Conservation (phyloP, 805 yeast genomes). For the Yarrowia divulgata region DNA sequence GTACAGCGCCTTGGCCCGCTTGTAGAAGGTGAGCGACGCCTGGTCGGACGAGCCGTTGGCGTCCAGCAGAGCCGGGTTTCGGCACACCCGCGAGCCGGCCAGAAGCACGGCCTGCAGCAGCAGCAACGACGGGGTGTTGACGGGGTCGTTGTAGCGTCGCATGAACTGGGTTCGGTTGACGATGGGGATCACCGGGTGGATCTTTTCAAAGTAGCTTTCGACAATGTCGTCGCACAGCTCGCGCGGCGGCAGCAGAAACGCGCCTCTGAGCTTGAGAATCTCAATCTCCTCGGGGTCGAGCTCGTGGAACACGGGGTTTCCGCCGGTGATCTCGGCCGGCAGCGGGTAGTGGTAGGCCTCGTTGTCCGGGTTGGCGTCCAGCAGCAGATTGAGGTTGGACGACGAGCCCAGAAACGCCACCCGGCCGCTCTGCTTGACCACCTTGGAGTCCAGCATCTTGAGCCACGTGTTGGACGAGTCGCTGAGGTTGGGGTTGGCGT, state of each 20-base stretch:
- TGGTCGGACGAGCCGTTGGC: slow-evolving; percentile 56
- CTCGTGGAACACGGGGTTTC: slow-evolving; percentile 47
- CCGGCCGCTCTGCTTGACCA: slow-evolving; percentile 44
- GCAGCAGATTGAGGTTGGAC: slow-evolving; percentile 58
- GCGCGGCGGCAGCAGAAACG: slow-evolving; percentile 70
- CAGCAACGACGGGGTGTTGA: slow-evolving; percentile 66
- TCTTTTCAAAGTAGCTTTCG: slow-evolving; percentile 64
- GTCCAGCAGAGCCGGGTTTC: slow-evolving; percentile 61
- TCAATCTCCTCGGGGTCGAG: slow-evolving; percentile 69
- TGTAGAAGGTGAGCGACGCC: slow-evolving; percentile 66
- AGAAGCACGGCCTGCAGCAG: slow-evolving; percentile 73
- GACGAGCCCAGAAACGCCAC: slow-evolving; percentile 63
- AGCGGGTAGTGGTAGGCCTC: slow-evolving; percentile 55
- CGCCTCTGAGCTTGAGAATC: slow-evolving; percentile 68
- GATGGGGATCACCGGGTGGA: slow-evolving; percentile 75
- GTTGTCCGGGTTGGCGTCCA: slow-evolving; percentile 54
- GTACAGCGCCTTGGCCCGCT: slow-evolving; percentile 76
- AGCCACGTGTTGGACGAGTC: slow-evolving; percentile 39
- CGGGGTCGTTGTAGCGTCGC: slow-evolving; percentile 61
- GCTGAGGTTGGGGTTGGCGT: slow-evolving; percentile 33
- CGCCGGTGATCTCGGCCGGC: slow-evolving; percentile 42
- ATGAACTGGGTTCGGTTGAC: slow-evolving; percentile 68
- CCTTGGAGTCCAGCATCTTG: slow-evolving; percentile 32
- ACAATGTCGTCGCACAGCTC: slow-evolving; percentile 67
- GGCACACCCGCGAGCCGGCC: slow-evolving; percentile 69